Conservation (phyloP, 768 basidiomycete species). For the Sarcomyxa edulis region DNA sequence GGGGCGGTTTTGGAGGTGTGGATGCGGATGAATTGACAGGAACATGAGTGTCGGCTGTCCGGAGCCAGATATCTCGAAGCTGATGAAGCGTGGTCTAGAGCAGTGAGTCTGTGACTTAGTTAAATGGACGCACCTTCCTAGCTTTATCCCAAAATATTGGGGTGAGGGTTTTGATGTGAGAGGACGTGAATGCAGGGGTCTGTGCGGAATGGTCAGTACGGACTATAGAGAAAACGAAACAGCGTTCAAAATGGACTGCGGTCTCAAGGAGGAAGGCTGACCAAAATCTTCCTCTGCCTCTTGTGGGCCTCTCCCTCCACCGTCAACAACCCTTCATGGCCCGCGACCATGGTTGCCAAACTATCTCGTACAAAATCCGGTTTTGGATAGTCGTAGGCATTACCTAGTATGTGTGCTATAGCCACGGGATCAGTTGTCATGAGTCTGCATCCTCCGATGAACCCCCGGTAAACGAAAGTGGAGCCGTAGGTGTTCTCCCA, state of each 20-base stretch:
- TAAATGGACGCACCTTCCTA: slow-evolving; percentile 36
- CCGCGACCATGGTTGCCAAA: slow-evolving; percentile 46
- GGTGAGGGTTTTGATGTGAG: slow-evolving; percentile 41
- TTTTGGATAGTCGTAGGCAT: slow-evolving; percentile 57
- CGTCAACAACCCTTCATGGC: slow-evolving; percentile 43
- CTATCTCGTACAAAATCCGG: slow-evolving; percentile 50
- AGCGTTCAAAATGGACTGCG: too few relatives aligned
- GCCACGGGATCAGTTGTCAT: slow-evolving; percentile 57
- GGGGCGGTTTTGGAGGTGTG: slow-evolving; percentile 10
- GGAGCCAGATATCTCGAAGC: slow-evolving; percentile 44
- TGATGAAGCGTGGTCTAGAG: too few relatives aligned
- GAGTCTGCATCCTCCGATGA: slow-evolving; percentile 46
- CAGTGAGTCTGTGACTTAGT: background rate
- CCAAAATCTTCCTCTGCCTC: slow-evolving; percentile 48
- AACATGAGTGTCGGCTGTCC: slow-evolving; percentile 19
- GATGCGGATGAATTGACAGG: too few relatives aligned
- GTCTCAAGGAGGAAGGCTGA: slow-evolving; percentile 27
- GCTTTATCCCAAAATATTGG: slow-evolving; percentile 62
- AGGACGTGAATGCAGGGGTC: slow-evolving; percentile 47
- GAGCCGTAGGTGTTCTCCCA: slow-evolving; percentile 44
- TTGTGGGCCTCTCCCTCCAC: slow-evolving; percentile 53
- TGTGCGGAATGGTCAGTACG: slow-evolving; percentile 12
- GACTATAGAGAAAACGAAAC: background rate
- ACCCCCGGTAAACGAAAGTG: slow-evolving; percentile 49
- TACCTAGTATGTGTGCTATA: slow-evolving; percentile 50